A percentile compares a stretch with the other conserved stretches of the same genome.
Conservation (phyloP, 331 rosid species). For the Cydonia oblonga region DNA sequence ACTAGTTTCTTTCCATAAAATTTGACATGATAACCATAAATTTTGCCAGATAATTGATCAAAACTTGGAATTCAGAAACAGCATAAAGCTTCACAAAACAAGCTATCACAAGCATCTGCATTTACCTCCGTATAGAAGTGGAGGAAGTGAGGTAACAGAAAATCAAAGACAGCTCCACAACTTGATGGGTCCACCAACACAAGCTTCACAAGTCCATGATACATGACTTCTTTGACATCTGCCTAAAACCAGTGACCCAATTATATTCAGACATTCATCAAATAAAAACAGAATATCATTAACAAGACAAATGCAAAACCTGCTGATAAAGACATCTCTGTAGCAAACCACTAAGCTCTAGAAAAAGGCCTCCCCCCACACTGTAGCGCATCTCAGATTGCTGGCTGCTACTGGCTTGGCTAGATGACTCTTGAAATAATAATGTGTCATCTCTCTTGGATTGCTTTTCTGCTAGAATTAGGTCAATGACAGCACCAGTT, state of each 20-base stretch:
- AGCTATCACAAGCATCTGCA: background rate
- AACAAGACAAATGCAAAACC: constrained; percentile 5
- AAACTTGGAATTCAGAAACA: background rate
- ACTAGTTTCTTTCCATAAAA: background rate
- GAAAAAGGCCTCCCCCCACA: constrained; percentile 19
- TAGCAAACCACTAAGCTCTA: constrained; percentile 33
- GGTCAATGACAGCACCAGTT: constrained; percentile 23
- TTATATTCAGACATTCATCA: background rate
- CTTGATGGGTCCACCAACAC: constrained; percentile 26
- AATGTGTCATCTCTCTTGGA: constrained; percentile 15
- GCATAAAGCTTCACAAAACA: background rate
- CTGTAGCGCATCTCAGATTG: constrained; percentile 15
- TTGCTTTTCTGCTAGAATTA: constrained; percentile 28
- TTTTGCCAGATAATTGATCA: background rate
- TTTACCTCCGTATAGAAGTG: constrained; percentile 20
- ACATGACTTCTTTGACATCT: constrained; percentile 27
- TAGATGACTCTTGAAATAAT: constrained; percentile 31
- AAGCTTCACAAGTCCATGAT: constrained; percentile 30
- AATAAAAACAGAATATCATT: background rate
- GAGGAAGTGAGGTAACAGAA: constrained; percentile 35
- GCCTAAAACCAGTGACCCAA: constrained; percentile 15
- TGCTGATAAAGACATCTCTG: constrained; percentile 38
- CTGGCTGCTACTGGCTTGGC: constrained; percentile 40
- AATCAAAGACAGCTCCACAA: constrained; percentile 25
- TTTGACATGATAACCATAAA: background rate